These are phyloP conservation scores for Xylariaceae sp. DNA, from an alignment of 2,329 filamentous ascomycete species.

Conservation along the genomic window DNA sequence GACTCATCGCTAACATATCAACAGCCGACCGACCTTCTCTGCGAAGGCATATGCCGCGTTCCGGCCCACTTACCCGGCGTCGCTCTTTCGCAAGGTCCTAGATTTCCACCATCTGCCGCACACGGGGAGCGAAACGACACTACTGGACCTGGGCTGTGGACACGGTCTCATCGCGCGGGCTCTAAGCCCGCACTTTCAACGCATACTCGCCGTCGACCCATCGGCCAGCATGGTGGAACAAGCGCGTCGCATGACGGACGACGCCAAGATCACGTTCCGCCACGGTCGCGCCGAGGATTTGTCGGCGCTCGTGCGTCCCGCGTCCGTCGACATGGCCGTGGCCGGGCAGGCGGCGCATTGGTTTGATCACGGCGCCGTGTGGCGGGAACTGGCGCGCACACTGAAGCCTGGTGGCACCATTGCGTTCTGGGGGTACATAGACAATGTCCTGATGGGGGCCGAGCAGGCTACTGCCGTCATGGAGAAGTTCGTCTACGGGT, in stretches of 20 bases:
- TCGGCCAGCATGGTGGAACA: conserved; percentile 63
- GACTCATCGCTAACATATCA: conserved; percentile 24
- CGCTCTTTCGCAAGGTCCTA: conserved; percentile 61
- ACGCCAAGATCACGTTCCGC: conserved; percentile 55
- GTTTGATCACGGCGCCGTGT: conserved; percentile 65
- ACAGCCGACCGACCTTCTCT: conserved; percentile 62
- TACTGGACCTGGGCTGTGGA: conserved; percentile 69
- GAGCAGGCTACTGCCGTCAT: conserved; percentile 60
- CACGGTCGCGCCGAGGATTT: conserved; percentile 62
- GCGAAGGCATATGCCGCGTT: conserved; percentile 65
- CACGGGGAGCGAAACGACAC: conserved; percentile 33
- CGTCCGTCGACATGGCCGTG: conserved; percentile 58
- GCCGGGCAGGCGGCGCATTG: conserved; percentile 68
- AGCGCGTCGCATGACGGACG: conserved; percentile 50
- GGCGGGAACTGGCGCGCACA: conserved; percentile 61
- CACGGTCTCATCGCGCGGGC: conserved; percentile 64
- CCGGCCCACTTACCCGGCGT: conserved; percentile 63
- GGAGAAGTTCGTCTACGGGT: conserved; percentile 61
- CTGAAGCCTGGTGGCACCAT: conserved; percentile 62
- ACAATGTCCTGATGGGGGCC: conserved; percentile 64
- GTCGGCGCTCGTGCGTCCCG: conserved; percentile 52
- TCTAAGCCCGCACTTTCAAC: conserved; percentile 59
- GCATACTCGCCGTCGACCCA: conserved; percentile 62
- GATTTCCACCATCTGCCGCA: conserved; percentile 54
- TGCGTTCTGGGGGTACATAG: conserved; percentile 72